Conservation (phyloP, 106 monocot species). For the Agapanthus africanus region DNA sequence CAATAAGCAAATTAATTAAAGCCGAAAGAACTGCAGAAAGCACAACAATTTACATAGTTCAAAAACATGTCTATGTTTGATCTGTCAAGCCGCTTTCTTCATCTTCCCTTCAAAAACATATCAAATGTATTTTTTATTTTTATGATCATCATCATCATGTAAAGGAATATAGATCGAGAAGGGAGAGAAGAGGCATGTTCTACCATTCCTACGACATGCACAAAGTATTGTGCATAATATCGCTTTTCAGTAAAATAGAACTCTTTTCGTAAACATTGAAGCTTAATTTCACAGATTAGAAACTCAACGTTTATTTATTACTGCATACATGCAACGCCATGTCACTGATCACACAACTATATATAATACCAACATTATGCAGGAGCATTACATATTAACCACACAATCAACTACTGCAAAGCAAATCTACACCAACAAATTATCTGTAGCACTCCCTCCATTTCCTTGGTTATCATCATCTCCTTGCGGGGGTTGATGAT, state of each 20-base stretch:
- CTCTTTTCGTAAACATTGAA: background rate
- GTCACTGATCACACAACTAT: background rate
- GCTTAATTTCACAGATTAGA: conserved; percentile 3
- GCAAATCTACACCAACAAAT: background rate
- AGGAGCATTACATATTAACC: background rate
- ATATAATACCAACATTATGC: no score
- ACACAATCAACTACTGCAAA: background rate
- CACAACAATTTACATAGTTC: no score
- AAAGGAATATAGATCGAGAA: no score
- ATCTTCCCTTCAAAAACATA: no score
- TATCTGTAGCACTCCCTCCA: conserved; percentile 4
- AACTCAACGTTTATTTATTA: background rate
- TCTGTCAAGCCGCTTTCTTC: no score
- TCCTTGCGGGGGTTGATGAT: background rate
- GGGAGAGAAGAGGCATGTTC: no score
- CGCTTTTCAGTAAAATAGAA: background rate
- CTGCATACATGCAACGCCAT: background rate
- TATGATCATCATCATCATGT: no score
- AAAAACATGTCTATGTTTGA: no score
- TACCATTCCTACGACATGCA: background rate
- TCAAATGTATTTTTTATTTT: no score
- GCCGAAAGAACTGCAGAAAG: no score
- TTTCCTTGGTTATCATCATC: conserved; percentile 9
- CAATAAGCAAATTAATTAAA: no score
- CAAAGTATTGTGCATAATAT: background rate